Evolutionary conservation across 1,284 basidiomycete genomes (phyloP), one percentile per base, ranked within the genome.

Genomic region (Heterobasidion parviporum): DNA sequence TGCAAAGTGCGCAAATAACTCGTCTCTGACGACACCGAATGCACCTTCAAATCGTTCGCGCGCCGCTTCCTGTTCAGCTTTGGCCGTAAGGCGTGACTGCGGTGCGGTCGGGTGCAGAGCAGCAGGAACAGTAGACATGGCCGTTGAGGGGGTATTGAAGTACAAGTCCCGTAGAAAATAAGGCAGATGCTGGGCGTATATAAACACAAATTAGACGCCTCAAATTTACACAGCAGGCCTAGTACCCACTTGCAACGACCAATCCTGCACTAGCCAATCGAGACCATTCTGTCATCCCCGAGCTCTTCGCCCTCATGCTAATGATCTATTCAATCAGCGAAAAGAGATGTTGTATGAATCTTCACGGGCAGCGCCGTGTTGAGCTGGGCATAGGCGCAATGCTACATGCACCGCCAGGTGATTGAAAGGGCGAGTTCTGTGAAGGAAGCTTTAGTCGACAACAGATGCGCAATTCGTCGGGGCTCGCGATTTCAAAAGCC

Each of bases 1-100:
- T 57, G 78, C 75, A 62, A 92, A 76, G 66, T 89, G 81, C 10
- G 73, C 79, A 56, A 93, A 68, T 34, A 85, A 74, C 67, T 85
- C 82, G 57, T 80, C 76, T 38, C 78, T 75, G 53, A 85, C 77
- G 62, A 72, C 66, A 43, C 66, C 65, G 65, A 74, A 87, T 5
- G 77, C 78, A 14, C 59, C 67, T 61, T 81, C 76, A 63, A 86
- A 86, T 58, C 75, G 77, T 18, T 71, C 68, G 54, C 81, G 76
- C 59, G 76, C 73, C 46, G 46, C 38, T 41, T 10, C n/a, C 3
- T 41, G 10, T 3, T 41, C n/a, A 6, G 38, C 38, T n/a, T 41
- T 41, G 10, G 38, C 38, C 26, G 26, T 26, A 26, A 26, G 26
- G 26, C 1, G 26, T 26, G 38, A 41, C 38, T 5, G 38, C 12